Conservation (phyloP, 106 monocot genomes). For the Ottelia alismoides region DNA sequence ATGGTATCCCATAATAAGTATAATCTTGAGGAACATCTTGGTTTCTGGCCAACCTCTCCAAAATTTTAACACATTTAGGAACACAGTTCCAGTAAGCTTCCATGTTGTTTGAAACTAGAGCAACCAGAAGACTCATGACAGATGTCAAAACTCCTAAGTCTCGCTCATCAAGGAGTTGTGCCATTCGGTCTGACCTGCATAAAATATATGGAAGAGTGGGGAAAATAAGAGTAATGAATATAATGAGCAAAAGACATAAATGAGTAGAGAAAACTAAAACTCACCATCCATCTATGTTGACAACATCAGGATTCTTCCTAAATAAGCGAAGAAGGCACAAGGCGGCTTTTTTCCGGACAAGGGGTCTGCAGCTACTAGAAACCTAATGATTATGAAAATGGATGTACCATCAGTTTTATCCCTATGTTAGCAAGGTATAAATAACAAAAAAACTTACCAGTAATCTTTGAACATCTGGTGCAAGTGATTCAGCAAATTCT, state of each 20-base stretch:
- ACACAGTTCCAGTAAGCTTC: conserved; percentile 98
- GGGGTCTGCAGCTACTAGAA: conserved; percentile 88
- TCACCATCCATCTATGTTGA: conserved; percentile 96
- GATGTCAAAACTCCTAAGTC: conserved; percentile 94
- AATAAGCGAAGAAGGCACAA: conserved; percentile 88
- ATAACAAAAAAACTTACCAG: conserved; percentile 46
- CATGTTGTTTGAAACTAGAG: conserved; percentile 74
- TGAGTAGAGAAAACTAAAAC: not conserved
- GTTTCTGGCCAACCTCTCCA: conserved; percentile 81
- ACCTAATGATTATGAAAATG: conserved; percentile 27
- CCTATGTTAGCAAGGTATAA: not conserved
- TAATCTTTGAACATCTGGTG: conserved; percentile 94
- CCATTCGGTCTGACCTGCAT: conserved; percentile 90
- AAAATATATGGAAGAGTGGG: conserved; percentile 1
- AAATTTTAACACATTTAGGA: conserved; percentile 89
- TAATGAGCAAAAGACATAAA: not conserved
- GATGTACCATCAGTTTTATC: not conserved
- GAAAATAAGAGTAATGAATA: conserved; percentile 1
- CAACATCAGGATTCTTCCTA: conserved; percentile 93
- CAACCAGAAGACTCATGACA: conserved; percentile 94
- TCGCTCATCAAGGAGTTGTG: conserved; percentile 95
- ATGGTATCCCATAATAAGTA: conserved; percentile 97
- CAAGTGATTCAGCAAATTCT: conserved; percentile 91
- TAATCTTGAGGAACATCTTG: conserved; percentile 95
- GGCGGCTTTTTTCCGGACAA: conserved; percentile 96